These are phyloP conservation scores for Saccharomyces hybrid DNA, from an alignment of 1,139 yeast genomes.

Conservation along the genomic window DNA sequence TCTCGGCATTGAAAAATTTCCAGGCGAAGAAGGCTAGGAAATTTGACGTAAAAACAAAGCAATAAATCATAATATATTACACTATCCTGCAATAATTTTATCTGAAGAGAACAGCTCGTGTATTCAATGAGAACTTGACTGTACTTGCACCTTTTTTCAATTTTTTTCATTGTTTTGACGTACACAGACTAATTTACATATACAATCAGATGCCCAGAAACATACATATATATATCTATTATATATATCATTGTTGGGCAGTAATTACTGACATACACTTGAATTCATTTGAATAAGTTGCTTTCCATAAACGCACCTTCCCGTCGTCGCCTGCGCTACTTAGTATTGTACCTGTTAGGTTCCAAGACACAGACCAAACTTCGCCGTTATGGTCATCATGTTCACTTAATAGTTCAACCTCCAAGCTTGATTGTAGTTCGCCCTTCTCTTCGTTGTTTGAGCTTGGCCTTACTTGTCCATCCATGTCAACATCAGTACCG, in stretches of 20 bases:
- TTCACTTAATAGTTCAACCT: slow-evolving; percentile 45
- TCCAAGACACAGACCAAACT: slow-evolving; percentile 96
- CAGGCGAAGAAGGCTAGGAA: not conserved
- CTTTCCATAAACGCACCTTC: slow-evolving; percentile 82
- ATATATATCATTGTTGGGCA: slow-evolving; percentile 39
- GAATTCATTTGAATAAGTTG: slow-evolving; percentile 77
- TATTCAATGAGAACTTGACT: too few relatives aligned
- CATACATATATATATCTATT: too few relatives aligned
- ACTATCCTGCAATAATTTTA: too few relatives aligned
- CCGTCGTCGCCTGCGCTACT: slow-evolving; percentile 97
- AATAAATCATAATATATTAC: not conserved
- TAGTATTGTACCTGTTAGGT: slow-evolving; percentile 85
- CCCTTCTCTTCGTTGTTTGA: slow-evolving; percentile 8
- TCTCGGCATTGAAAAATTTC: not conserved
- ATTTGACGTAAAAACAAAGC: not conserved
- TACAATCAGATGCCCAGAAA: not conserved
- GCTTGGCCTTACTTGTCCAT: slow-evolving; percentile 12
- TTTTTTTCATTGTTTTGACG: not conserved
- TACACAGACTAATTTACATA: not conserved
- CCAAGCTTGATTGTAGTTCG: slow-evolving; percentile 17
- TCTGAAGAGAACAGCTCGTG: too few relatives aligned
- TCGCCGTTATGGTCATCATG: slow-evolving; percentile 78
- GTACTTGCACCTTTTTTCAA: too few relatives aligned
- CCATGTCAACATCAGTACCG: slow-evolving; percentile 9
- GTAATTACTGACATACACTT: slow-evolving; percentile 86